Percentiles rank a stretch among this genome's conserved stretches.
These are phyloP conservation scores for Trypethelium eluteriae DNA, from an alignment of 495 filamentous ascomycete species.

Conservation along the genomic window DNA sequence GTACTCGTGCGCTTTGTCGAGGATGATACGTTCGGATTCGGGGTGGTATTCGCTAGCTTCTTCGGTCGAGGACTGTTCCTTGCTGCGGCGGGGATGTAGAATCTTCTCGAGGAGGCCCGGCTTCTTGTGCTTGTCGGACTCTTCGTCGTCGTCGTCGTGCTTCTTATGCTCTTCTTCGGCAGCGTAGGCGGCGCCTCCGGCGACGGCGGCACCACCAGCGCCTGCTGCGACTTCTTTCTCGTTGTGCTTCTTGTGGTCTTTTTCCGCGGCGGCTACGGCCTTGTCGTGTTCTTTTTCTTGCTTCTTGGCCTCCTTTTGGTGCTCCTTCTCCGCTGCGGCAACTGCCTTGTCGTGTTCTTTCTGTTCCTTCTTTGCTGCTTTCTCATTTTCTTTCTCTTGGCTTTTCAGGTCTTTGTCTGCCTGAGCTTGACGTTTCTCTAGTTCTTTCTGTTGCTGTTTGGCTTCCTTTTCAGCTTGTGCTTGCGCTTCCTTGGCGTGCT, in stretches of 20 bases:
- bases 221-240: slow-evolving; percentile 15
- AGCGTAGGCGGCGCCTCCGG: neutral
- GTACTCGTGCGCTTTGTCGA: slow-evolving; percentile 19
- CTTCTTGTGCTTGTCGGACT: slow-evolving; percentile 23
- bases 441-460: slow-evolving; percentile 18
- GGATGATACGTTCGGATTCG: neutral
- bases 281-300: slow-evolving; percentile 21
- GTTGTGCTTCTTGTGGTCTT: slow-evolving; percentile 25
- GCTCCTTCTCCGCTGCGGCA: slow-evolving; percentile 16
- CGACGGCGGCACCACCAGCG: slow-evolving; percentile 1
- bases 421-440: slow-evolving; percentile 9
- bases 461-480: slow-evolving; percentile 15
- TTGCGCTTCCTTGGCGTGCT: slow-evolving; percentile 23
- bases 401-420: slow-evolving; percentile 3
- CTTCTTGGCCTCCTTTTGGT: slow-evolving; percentile 25
- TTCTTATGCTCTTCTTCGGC: neutral
- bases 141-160: slow-evolving; percentile 10
- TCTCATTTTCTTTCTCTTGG: neutral
- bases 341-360: slow-evolving; percentile 16
- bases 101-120: slow-evolving; percentile 20
- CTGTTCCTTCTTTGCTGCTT: slow-evolving; percentile 18
- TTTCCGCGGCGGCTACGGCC: neutral
- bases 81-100: slow-evolving; percentile 30
- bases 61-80: slow-evolving; percentile 17
- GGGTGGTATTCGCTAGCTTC: slow-evolving; percentile 10